Evolutionary conservation across 768 basidiomycete genomes (phyloP), one percentile per base, ranked within the genome.

Genomic region (Floccularia luteovirens): DNA sequence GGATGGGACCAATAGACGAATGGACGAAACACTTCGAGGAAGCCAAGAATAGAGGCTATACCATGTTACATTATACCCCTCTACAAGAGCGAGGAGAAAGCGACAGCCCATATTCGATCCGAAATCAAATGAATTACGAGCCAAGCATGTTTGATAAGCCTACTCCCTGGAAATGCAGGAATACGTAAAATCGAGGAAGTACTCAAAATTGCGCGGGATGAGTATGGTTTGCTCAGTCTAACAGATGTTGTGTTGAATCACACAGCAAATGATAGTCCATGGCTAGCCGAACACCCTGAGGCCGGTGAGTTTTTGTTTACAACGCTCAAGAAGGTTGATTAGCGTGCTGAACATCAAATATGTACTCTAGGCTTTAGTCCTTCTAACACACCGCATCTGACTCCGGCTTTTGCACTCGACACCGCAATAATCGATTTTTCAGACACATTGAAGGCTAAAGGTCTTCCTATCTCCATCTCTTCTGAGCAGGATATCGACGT

Each of bases 241-340:
- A 98, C 90, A 1, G 96, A 99, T 56, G 87, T 99, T 38, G 96
- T 99, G 3, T 74, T 97, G 41, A 99, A 99, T 57, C 96, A 99
- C 54, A 98, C 96, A 11, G 90, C 96, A 5, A 87, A 90, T 55
- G 90, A 98, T 55, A 91, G 83, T 47, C 69, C 79, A 13, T 99
- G 93, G 93, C 70, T 99, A 19, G 56, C 78, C 16, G 79, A 93
- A 4, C 96, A 99, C 57, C 96, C 96, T 1, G 96, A 99, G 72
- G 89, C 93, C 43, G 93, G 92, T 83, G 46, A 44, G 6, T 12
- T n/a, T 31, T 46, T 22, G 19, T 3, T 19, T 21, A 31, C 19
- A 32, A 38, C 31, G n/a, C n/a, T n/a, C n/a, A n/a, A n/a, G n/a
- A n/a, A n/a, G n/a, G n/a, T n/a, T n/a, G n/a, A n/a, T n/a, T n/a